A percentile compares a stretch with the other conserved stretches of the same genome.
phyloP scores from a whole-genome alignment of 116 monocot species.

The Dioscorea cayenensis region DNA sequence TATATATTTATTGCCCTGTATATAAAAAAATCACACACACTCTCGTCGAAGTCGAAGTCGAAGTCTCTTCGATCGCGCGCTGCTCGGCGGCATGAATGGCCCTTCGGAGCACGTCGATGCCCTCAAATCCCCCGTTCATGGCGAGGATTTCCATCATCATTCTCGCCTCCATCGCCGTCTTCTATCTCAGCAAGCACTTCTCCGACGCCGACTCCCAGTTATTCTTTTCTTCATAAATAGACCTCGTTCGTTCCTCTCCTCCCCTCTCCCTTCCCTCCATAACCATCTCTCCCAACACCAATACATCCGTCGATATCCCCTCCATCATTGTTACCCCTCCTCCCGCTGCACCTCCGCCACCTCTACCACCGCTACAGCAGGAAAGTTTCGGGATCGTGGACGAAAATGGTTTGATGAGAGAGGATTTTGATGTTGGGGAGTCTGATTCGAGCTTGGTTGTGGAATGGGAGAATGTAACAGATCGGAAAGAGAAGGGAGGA shows the following conservation, averaged over 20 bases:
- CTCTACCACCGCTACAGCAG: conserved; percentile 19
- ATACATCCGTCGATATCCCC: conserved; percentile 18
- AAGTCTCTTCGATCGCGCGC: not conserved
- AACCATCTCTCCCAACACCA: conserved; percentile 25
- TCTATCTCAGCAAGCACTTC: conserved; percentile 66
- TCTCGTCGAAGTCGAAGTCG: too few species aligned
- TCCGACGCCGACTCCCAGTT: conserved; percentile 32
- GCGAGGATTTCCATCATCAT: conserved; percentile 33
- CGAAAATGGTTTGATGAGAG: conserved; percentile 49
- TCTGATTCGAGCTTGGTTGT: conserved; percentile 31
- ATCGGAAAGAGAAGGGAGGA: conserved; percentile 13
- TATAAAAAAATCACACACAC: too few species aligned
- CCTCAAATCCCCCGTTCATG: conserved; percentile 20
- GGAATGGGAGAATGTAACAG: conserved; percentile 6
- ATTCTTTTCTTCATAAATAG: conserved; percentile 38
- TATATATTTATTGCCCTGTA: too few species aligned
- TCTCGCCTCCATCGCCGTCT: conserved; percentile 49
- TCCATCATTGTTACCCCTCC: conserved; percentile 13
- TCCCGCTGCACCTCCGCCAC: conserved; percentile 15
- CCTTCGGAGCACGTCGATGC: conserved; percentile 8
- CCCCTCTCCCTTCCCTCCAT: conserved; percentile 11
- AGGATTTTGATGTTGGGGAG: conserved; percentile 52
- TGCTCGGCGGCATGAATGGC: not conserved
- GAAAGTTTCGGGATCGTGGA: conserved; percentile 68
- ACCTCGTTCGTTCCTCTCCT: not conserved